Conservation (phyloP, 805 yeast genomes). For the Sungouiozyma intestinalis region DNA sequence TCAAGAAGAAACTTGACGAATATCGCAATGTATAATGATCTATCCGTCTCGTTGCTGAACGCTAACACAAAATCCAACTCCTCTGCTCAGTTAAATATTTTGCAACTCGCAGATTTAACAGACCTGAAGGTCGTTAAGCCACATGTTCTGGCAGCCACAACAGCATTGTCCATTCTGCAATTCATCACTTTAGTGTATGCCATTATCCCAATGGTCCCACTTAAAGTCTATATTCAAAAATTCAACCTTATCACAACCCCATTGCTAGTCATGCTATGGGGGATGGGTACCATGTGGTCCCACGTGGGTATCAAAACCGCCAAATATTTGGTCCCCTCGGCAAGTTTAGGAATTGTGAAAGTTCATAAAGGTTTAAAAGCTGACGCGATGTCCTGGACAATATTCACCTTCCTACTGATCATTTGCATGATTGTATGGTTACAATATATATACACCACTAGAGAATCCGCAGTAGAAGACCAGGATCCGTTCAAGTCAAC, state of each 20-base stretch:
- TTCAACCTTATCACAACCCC: conserved; percentile 28
- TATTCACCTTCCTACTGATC: conserved; percentile 39
- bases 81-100: conserved; percentile 31
- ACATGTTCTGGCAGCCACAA: conserved; percentile 38
- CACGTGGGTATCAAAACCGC: conserved; percentile 46
- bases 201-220: conserved; percentile 42
- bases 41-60: conserved; percentile 19
- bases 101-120: conserved; percentile 38
- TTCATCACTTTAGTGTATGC: conserved; percentile 36
- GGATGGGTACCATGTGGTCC: conserved; percentile 54
- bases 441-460: conserved; percentile 29
- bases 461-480: conserved; percentile 9
- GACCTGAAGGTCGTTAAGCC: conserved; percentile 43
- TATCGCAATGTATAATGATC: conserved; percentile 17
- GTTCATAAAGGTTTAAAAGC: conserved; percentile 42
- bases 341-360: conserved; percentile 40
- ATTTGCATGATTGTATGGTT: conserved; percentile 32
- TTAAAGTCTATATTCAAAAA: conserved; percentile 19
- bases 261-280: conserved; percentile 41
- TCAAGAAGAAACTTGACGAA: conserved; percentile 18
- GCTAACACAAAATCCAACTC: conserved; percentile 12
- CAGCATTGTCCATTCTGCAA: conserved; percentile 35
- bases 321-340: conserved; percentile 33
- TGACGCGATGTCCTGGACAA: conserved; percentile 49
- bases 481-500: conserved; percentile 2